phyloP scores from a whole-genome alignment of 2,329 filamentous ascomycete genomes.

The Clathrospora elynae region DNA sequence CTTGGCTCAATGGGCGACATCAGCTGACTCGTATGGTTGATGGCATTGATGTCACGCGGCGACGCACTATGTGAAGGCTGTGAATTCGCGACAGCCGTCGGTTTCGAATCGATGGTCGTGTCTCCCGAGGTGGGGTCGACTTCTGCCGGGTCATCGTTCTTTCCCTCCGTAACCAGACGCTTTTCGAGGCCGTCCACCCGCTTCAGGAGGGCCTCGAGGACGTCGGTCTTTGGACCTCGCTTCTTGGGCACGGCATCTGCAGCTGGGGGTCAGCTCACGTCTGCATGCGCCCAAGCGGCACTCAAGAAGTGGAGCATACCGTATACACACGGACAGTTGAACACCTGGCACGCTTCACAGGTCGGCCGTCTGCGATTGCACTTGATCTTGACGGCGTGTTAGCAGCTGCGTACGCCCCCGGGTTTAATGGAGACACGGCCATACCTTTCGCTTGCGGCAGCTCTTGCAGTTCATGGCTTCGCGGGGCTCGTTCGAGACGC shows the following conservation, averaged over 20 bases:
- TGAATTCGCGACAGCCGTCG: constrained; percentile 24
- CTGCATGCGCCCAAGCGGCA: constrained; percentile 9
- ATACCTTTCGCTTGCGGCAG: constrained; percentile 89
- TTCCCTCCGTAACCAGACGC: constrained; percentile 65
- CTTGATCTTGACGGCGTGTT: constrained; percentile 70
- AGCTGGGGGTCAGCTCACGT: constrained; percentile 20
- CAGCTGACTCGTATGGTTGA: constrained; percentile 38
- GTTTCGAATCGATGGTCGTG: constrained; percentile 27
- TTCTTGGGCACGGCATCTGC: constrained; percentile 88
- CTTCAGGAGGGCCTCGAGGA: constrained; percentile 81
- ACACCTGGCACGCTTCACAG: constrained; percentile 87
- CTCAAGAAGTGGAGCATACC: constrained; percentile 58
- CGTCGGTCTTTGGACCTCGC: constrained; percentile 86
- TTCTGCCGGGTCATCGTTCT: constrained; percentile 50
- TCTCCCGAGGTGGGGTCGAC: constrained; percentile 32
- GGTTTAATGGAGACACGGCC: too few relatives aligned
- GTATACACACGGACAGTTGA: constrained; percentile 86
- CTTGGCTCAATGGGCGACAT: constrained; percentile 49
- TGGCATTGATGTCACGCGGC: constrained; percentile 27
- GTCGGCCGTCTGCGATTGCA: constrained; percentile 84
- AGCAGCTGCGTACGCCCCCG: too few relatives aligned
- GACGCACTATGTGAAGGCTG: constrained; percentile 33
- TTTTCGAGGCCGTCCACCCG: constrained; percentile 85
- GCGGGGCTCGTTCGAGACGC: constrained; percentile 74
- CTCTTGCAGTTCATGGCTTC: constrained; percentile 97